Evolutionary conservation across 345 rosid genomes (phyloP).

Genomic region (Dimocarpus longan): DNA sequence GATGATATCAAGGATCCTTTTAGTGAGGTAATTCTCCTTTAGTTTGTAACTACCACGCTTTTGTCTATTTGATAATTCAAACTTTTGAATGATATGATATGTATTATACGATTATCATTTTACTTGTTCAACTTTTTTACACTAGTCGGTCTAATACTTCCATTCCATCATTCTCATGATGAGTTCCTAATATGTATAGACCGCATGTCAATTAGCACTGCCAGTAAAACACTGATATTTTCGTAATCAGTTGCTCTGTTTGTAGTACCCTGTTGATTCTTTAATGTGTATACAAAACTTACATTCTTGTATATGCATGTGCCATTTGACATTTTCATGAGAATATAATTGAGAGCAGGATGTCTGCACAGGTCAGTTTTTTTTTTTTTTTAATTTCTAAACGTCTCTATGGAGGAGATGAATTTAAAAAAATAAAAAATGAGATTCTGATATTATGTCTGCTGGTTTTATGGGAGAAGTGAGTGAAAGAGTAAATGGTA

Average conservation of each 20-base stretch:
- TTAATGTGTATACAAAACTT: neutral
- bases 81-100: neutral
- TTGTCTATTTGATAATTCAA: slow-evolving; percentile 17
- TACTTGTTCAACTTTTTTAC: neutral
- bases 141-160: neutral
- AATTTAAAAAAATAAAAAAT: too few species aligned
- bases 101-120: neutral
- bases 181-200: neutral
- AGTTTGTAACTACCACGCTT: slow-evolving; percentile 1
- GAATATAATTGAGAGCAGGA: neutral
- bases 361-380: neutral
- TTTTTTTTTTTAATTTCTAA: too few species aligned
- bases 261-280: neutral
- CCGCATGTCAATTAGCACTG: neutral
- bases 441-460: too few species aligned
- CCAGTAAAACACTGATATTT: neutral
- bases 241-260: neutral
- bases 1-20: slow-evolving; percentile 94
- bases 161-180: neutral
- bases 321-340: neutral
- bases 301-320: neutral
- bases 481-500: neutral
- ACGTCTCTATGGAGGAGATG: neutral
- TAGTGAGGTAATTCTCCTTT: slow-evolving; percentile 61
- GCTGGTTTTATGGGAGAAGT: neutral